Percentiles rank a stretch among this genome's conserved stretches.
Evolutionary conservation across 805 yeast genomes (phyloP).

Genomic region (Metschnikowia peoriensis): DNA sequence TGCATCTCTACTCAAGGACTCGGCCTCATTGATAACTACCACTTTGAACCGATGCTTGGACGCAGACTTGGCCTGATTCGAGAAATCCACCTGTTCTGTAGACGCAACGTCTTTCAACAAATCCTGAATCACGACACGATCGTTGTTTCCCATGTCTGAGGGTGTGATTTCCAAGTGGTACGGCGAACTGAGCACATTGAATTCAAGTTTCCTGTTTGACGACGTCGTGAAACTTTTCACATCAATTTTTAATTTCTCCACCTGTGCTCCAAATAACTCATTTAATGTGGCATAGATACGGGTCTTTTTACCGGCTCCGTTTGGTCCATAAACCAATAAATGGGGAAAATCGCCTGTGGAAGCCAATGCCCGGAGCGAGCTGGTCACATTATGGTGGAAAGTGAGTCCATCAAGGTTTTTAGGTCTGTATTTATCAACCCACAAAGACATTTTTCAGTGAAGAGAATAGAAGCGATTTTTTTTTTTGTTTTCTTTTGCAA

Average conservation of each 20-base stretch:
- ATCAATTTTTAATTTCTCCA: constrained; percentile 80
- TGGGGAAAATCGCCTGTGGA: constrained; percentile 89
- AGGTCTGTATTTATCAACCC: constrained; percentile 97
- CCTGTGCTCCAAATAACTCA: constrained; percentile 79
- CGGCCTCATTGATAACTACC: constrained; percentile 89
- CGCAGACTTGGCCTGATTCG: constrained; percentile 41
- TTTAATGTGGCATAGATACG: constrained; percentile 76
- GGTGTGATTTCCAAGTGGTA: constrained; percentile 95
- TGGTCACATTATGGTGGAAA: constrained; percentile 65
- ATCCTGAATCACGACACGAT: constrained; percentile 92
- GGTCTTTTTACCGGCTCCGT: constrained; percentile 97
- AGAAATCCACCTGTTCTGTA: constrained; percentile 89
- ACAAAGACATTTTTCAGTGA: constrained; percentile 67
- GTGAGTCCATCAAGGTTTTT: constrained; percentile 58
- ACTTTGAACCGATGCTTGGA: constrained; percentile 62
- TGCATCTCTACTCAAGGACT: constrained; percentile 84
- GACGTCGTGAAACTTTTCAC: constrained; percentile 78
- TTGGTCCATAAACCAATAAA: constrained; percentile 87
- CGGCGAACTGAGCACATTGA: constrained; percentile 89
- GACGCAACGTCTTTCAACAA: constrained; percentile 91
- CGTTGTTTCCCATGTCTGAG: constrained; percentile 93
- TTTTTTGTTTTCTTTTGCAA: not conserved
- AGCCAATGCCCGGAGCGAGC: constrained; percentile 57
- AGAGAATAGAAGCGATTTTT: not conserved
- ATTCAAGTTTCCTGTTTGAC: constrained; percentile 76